Base-by-base conservation (phyloP, 306 rosid species). In the Urtica urens region DNA sequence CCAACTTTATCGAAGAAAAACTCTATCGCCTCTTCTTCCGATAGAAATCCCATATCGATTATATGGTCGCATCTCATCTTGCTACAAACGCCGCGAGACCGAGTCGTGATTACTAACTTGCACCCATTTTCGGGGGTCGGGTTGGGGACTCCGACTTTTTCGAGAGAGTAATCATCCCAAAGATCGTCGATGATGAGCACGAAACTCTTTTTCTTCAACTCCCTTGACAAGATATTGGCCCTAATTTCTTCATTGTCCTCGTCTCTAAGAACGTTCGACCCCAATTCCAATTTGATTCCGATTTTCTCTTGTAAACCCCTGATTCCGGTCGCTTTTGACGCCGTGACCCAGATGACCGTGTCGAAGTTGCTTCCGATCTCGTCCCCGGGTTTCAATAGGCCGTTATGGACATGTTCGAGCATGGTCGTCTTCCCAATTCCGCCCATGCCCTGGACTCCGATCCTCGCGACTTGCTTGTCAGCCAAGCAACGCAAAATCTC, bases 361-460 rank as follows among this genome's bases (percentile, higher is more conserved):
- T 55, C 60, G 24, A 40, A 55, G 26, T 26, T 40, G 18, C n/a
- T 14, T 1, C 19, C 33, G 27, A 24, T 37, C 18, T 2, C 28
- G 18, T 22, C 20, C 0, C 19, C 33, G 27, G 24, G 26, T 15
- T 2, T 7, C 20, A 22, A 2, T 10, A 46, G 28, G 2, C 5
- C 17, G 20, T 53, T 38, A 42, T 35, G 29, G 23, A 63, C 27
- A 23, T 45, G 42, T 21, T 50, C 28, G 48, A 63, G 47, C 10
- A 31, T 17, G 19, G 61, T 63, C 0, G 62, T 63, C 29, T 66
- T 65, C 7, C 71, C 66, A 1, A 37, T 37, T 2, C 71, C 71
- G 5, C 63, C 46, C 60, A 58, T 66, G 5, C 66, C 52, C 23
- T 49, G 33, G 8, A 47, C 41, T 33, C 57, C 40, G 15, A 51